Conservation (phyloP, 2,329 filamentous ascomycete genomes). For the Trichoderma sp. region DNA sequence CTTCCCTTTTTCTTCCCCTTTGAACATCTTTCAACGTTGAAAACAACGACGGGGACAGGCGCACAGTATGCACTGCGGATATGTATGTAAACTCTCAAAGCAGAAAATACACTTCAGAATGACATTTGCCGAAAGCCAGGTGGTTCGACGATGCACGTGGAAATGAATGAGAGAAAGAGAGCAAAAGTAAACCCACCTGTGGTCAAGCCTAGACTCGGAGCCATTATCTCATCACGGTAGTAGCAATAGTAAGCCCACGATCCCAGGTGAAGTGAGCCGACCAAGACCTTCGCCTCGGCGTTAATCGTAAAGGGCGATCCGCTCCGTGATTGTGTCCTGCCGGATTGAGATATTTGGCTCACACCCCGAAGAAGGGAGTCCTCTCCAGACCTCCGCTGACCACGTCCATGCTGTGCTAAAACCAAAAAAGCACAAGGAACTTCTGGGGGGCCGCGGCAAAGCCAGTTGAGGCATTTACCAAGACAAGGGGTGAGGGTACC, state of each 20-base stretch:
- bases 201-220: neutral
- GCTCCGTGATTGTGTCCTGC: conserved; percentile 15
- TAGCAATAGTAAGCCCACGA: neutral
- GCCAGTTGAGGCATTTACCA: conserved; percentile 13
- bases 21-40: neutral
- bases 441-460: conserved; percentile 1
- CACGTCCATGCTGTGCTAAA: neutral
- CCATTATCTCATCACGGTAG: neutral
- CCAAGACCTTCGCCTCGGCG: neutral
- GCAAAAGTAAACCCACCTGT: neutral
- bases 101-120: neutral
- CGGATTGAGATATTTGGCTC: conserved; percentile 4
- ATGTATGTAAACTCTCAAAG: conserved; percentile 6
- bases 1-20: neutral
- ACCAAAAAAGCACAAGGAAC: neutral
- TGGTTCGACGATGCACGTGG: neutral
- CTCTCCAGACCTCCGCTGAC: neutral
- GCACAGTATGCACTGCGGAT: neutral
- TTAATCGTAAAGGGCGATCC: neutral
- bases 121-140: neutral
- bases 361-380: neutral
- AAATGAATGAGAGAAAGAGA: neutral
- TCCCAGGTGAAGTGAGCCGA: neutral
- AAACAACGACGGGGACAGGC: neutral
- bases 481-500: neutral